Evolutionary conservation across 2,329 filamentous ascomycete species (phyloP), one percentile per base, ranked within the genome.

Genomic region (Phoma sp.): DNA sequence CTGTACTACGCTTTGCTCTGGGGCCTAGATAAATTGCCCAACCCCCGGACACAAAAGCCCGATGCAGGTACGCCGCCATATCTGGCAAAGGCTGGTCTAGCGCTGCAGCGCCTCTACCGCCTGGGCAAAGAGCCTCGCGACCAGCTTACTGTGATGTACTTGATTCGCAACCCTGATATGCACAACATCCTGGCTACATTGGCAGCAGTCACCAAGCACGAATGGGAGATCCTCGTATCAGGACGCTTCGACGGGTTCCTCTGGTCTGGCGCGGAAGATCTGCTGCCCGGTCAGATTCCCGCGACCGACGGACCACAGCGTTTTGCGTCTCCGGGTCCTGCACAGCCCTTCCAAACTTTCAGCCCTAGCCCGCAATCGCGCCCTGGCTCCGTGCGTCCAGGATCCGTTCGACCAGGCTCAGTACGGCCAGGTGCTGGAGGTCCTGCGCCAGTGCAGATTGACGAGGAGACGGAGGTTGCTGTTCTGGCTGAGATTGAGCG

Each of bases 171-270:
- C 71, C 87, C 88, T 0, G 81, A 85, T 10, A 85, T 95, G 43
- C 93, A 98, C 72, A 89, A 95, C 67, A 86, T 96, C 29, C 85
- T 98, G 3, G 87, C 91, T 36, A 96, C 93, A 0, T 82, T 97
- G 44, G 88, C 90, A 32, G 91, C 93, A 47, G 95, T 98, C 64
- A 95, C 89, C 69, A 85, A 87, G 41, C 89, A 90, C n/a, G 93
- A 98, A 75, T 98, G 93, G 93, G 93, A 97, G 59, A 96, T 98
- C 50, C 82, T 98, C 10, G 91, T 89, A 4, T 97, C 93, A 0
- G 93, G 93, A 25, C 89, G 93, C 25, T 98, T 98, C 66, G 93
- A 97, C 69, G 93, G 93, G 4, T 98, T 98, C 76, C 82, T 97
- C 18, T 96, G 93, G 86, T 96, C 91, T 39, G 93, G 93, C 22